Conservation (phyloP, 345 rosid species). For the Bruguiera sexangula region DNA sequence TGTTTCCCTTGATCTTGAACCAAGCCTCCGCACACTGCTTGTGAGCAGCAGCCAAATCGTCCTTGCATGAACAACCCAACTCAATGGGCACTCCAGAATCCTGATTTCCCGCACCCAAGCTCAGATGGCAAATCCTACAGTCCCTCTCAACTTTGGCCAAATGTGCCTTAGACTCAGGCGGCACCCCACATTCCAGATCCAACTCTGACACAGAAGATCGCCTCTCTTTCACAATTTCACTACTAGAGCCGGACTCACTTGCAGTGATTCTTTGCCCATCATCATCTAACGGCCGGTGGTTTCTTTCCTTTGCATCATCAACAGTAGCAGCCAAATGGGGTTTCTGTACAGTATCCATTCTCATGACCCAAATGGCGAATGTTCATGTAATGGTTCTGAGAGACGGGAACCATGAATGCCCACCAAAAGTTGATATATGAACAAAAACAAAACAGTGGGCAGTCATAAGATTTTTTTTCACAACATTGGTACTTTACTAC, state of each 20-base stretch:
- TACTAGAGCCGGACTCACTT: conserved; percentile 19
- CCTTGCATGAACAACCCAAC: conserved; percentile 33
- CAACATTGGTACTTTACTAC: neutral
- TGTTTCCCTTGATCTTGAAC: conserved; percentile 35
- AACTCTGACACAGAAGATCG: conserved; percentile 20
- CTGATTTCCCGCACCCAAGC: conserved; percentile 21
- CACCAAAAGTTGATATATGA: conserved; percentile 2
- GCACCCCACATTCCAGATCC: conserved; percentile 27
- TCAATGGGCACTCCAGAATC: conserved; percentile 29
- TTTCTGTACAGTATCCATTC: conserved; percentile 45
- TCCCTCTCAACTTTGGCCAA: conserved; percentile 24
- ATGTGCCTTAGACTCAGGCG: conserved; percentile 30
- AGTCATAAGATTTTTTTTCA: conserved; percentile 3
- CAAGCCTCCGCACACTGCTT: conserved; percentile 35
- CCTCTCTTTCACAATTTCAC: conserved; percentile 26
- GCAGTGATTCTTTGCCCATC: conserved; percentile 29
- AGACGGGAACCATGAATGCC: conserved; percentile 38
- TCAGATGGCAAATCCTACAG: conserved; percentile 35
- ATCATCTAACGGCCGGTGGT: conserved; percentile 19
- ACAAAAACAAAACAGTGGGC: neutral
- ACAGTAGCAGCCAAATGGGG: conserved; percentile 31
- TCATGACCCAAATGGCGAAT: conserved; percentile 32
- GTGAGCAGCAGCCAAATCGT: conserved; percentile 36
- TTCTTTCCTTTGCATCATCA: conserved; percentile 10
- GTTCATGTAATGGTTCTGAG: conserved; percentile 46